A percentile compares a stretch with the other conserved stretches of the same genome.
These are phyloP conservation scores for Parmales sp. DNA, from an alignment of 108 stramenopile species.

Conservation along the genomic window DNA sequence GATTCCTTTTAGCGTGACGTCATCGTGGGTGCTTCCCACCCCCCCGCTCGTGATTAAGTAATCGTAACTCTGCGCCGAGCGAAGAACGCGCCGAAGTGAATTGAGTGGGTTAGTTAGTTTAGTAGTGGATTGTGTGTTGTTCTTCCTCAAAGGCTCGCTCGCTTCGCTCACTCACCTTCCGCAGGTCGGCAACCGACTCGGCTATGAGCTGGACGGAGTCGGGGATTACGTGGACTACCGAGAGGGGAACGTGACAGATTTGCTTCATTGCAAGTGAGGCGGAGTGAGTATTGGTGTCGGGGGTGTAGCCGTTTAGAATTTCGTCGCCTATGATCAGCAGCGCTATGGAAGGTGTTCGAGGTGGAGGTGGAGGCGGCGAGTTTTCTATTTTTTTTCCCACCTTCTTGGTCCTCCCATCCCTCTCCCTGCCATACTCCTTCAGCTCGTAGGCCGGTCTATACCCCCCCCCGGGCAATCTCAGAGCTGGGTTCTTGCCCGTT, in stretches of 20 bases:
- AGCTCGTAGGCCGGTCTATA: slow-evolving; percentile 82
- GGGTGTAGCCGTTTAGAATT: slow-evolving; percentile 78
- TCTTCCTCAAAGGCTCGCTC: too few relatives aligned
- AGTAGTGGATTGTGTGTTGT: too few relatives aligned
- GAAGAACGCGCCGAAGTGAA: slow-evolving; percentile 24
- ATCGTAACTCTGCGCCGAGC: slow-evolving; percentile 46
- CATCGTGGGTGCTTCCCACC: slow-evolving; percentile 92
- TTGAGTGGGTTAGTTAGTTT: not conserved
- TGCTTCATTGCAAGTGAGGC: too few relatives aligned
- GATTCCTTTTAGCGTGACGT: slow-evolving; percentile 87
- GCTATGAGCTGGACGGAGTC: too few relatives aligned
- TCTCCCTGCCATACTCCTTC: slow-evolving; percentile 14
- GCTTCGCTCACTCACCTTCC: too few relatives aligned
- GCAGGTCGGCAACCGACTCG: too few relatives aligned
- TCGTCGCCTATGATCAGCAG: slow-evolving; percentile 87
- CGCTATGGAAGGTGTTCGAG: slow-evolving; percentile 58
- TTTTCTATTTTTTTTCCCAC: not conserved
- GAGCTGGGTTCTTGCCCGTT: slow-evolving; percentile 82
- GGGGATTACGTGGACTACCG: too few relatives aligned
- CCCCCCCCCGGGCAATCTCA: slow-evolving; percentile 32
- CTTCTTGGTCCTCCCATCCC: not conserved
- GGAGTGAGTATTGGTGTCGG: slow-evolving; percentile 79
- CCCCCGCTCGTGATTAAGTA: slow-evolving; percentile 89
- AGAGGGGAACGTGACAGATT: too few relatives aligned
- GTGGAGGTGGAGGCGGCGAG: slow-evolving; percentile 9